These are phyloP conservation scores for Chimonanthus salicifolius DNA, from an alignment of 164 flowering plant genomes.

Conservation along the genomic window DNA sequence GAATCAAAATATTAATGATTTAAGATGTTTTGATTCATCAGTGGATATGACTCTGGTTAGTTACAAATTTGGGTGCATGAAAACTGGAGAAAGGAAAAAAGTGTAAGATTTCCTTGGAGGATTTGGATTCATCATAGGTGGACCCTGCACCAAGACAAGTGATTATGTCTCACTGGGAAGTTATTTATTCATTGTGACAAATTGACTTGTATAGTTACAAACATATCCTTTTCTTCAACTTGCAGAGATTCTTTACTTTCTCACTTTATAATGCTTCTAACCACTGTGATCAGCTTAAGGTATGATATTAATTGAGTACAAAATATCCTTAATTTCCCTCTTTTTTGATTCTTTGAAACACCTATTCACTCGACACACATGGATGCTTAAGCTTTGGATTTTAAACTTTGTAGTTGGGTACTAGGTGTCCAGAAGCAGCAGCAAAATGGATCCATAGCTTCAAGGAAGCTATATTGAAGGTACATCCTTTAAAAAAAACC, in stretches of 20 bases:
- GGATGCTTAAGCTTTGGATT: constrained; percentile 1
- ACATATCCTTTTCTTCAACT: constrained; percentile 6
- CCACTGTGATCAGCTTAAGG: constrained; percentile 77
- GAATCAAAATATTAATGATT: too few relatives aligned
- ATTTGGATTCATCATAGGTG: not conserved
- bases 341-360: not conserved
- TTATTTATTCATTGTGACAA: not conserved
- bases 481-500: constrained; percentile 6
- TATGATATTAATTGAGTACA: constrained; percentile 10
- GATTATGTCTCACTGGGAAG: not conserved
- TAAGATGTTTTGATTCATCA: too few relatives aligned
- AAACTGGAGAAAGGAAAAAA: not conserved
- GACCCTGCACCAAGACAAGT: not conserved
- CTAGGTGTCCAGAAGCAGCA: constrained; percentile 84
- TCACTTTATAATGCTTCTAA: constrained; percentile 66
- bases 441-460: constrained; percentile 76
- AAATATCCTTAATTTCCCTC: not conserved
- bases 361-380: not conserved
- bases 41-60: not conserved
- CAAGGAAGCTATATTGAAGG: constrained; percentile 65
- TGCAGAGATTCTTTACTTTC: constrained; percentile 81
- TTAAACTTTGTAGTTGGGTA: constrained; percentile 57
- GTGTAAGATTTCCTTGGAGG: not conserved
- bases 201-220: not conserved
- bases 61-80: not conserved